Percentiles rank a stretch among this genome's conserved stretches.
Evolutionary conservation across 108 stramenopile genomes (phyloP).

Genomic region (Aureococcus anophagefferens): DNA sequence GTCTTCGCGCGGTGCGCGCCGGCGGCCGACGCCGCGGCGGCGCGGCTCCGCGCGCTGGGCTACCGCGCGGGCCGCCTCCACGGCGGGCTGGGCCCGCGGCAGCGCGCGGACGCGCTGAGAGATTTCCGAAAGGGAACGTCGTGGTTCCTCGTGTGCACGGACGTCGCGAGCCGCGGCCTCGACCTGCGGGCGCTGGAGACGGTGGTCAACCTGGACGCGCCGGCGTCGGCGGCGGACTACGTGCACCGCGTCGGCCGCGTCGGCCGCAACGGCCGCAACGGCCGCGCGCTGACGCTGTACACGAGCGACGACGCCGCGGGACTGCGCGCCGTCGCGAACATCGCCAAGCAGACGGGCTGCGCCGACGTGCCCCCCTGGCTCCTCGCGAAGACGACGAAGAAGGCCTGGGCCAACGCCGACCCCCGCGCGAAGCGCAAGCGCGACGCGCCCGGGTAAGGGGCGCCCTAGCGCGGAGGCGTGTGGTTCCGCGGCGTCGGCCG

Average conservation of each 20-base stretch:
- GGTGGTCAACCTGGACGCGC: constrained; percentile 95
- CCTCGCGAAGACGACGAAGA: constrained; percentile 21
- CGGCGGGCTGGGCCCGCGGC: constrained; percentile 61
- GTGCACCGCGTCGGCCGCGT: background rate
- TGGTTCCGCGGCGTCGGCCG: too few relatives aligned
- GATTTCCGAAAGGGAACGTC: constrained; percentile 87
- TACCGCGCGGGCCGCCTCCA: constrained; percentile 88
- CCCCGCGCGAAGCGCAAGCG: too few relatives aligned
- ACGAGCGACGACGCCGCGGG: constrained; percentile 60
- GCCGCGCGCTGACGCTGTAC: background rate
- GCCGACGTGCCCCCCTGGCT: constrained; percentile 81
- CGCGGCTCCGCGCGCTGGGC: constrained; percentile 50
- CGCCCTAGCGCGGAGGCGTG: too few relatives aligned
- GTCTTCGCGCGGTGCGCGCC: background rate
- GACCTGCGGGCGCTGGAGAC: constrained; percentile 92
- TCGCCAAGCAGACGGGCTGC: constrained; percentile 23
- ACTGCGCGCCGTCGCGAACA: too few relatives aligned
- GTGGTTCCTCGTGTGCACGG: constrained; percentile 96
- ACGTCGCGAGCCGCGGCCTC: constrained; percentile 91
- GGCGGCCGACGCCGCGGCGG: background rate
- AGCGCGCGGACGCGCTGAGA: constrained; percentile 77
- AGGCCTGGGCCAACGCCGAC: too few relatives aligned
- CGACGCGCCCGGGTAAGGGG: too few relatives aligned
- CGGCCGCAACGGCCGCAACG: background rate
- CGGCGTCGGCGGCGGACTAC: constrained; percentile 80